phyloP scores from a whole-genome alignment of 768 basidiomycete genomes.

The Boletellus emodensis region DNA sequence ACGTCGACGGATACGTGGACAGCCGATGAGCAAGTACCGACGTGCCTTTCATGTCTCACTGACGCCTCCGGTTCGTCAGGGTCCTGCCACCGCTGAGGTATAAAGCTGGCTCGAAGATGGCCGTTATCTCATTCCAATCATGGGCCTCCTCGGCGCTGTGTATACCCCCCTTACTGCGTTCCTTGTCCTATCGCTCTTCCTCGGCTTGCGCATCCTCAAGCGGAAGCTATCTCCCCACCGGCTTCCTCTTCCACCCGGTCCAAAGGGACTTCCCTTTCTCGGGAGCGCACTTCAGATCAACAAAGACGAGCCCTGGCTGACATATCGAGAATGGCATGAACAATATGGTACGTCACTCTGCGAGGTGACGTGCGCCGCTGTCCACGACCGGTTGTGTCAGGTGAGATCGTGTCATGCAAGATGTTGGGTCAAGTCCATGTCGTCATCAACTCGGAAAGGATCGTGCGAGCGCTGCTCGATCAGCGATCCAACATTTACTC shows the following conservation, averaged over 20 bases:
- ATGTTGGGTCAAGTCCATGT: slow-evolving; percentile 21
- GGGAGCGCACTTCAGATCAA: slow-evolving; percentile 27
- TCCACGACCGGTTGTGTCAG: slow-evolving; percentile 3
- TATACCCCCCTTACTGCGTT: not conserved
- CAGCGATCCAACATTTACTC: slow-evolving; percentile 26
- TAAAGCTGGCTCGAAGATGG: too few species aligned
- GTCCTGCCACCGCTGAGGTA: too few species aligned
- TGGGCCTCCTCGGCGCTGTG: slow-evolving; percentile 1
- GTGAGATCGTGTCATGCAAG: slow-evolving; percentile 19
- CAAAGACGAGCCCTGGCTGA: slow-evolving; percentile 27
- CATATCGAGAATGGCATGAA: slow-evolving; percentile 30
- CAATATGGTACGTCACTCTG: slow-evolving; percentile 25
- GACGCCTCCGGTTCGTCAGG: too few species aligned
- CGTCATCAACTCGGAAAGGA: slow-evolving; percentile 22
- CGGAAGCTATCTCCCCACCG: slow-evolving; percentile 11
- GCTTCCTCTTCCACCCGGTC: slow-evolving; percentile 28
- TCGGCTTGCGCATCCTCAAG: not conserved
- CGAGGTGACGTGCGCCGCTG: not conserved
- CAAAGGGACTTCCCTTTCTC: slow-evolving; percentile 25
- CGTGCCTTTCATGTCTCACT: too few species aligned
- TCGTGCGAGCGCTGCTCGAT: slow-evolving; percentile 21
- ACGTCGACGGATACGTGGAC: too few species aligned
- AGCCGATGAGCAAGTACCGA: too few species aligned
- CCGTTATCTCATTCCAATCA: not conserved
- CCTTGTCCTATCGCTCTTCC: slow-evolving; percentile 1